Percentiles rank a stretch among this genome's conserved stretches.
Evolutionary conservation across 345 rosid genomes (phyloP).

Genomic region (Corymbia maculata): DNA sequence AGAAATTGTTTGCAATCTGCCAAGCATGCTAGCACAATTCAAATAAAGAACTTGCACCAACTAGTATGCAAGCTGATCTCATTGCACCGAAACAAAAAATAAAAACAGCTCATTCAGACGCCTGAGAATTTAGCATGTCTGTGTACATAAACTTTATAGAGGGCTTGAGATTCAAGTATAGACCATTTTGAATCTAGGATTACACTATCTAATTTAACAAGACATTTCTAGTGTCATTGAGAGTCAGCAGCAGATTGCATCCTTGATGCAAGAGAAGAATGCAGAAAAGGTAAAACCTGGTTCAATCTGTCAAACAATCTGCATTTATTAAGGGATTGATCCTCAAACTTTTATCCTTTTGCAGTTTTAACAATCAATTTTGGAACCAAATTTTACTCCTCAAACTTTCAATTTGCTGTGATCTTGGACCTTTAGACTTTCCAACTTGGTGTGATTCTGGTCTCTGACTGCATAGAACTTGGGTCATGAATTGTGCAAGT

Average conservation of each 20-base stretch:
- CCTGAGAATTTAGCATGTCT: not conserved
- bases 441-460: not conserved
- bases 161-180: not conserved
- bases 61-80: not conserved
- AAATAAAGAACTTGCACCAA: not conserved
- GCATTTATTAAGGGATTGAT: not conserved
- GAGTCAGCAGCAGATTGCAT: not conserved
- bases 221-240: not conserved
- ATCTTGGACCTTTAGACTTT: not conserved
- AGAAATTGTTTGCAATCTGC: constrained; percentile 25
- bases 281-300: not conserved
- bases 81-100: not conserved
- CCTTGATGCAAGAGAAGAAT: not conserved
- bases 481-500: not conserved
- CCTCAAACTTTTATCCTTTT: not conserved
- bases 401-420: not conserved
- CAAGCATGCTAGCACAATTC: not conserved
- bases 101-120: not conserved
- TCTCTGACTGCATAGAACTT: not conserved
- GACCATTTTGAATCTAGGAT: not conserved
- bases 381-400: not conserved
- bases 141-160: not conserved
- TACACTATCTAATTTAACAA: not conserved
- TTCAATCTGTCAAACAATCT: not conserved
- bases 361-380: not conserved